These are phyloP conservation scores for Epichloe gansuensis DNA, from an alignment of 2,329 filamentous ascomycete species.

Conservation along the genomic window DNA sequence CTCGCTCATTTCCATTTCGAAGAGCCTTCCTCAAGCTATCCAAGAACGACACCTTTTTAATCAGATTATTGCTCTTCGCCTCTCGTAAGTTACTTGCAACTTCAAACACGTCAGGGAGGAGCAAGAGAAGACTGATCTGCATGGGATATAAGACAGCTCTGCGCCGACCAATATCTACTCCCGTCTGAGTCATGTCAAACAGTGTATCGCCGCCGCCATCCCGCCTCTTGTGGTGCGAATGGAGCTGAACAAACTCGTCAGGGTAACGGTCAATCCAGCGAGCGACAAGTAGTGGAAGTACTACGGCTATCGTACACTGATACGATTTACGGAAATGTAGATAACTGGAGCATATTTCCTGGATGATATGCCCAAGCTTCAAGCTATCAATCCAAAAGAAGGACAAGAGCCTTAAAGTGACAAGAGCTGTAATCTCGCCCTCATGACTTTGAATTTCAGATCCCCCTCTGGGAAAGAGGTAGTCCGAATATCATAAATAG, in stretches of 20 bases:
- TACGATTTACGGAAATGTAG: constrained; percentile 52
- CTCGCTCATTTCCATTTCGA: constrained; percentile 52
- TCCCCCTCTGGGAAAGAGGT: constrained; percentile 27
- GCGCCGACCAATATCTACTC: constrained; percentile 44
- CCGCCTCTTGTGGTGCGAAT: constrained; percentile 47
- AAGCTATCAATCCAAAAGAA: constrained; percentile 53
- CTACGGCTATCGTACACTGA: constrained; percentile 50
- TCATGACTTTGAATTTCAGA: constrained; percentile 28
- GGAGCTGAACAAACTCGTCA: constrained; percentile 51
- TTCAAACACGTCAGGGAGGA: constrained; percentile 58
- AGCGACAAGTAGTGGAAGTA: constrained; percentile 50
- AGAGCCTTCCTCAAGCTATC: constrained; percentile 51
- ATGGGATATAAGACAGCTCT: constrained; percentile 48
- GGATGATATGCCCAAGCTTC: constrained; percentile 49
- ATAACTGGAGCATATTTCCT: constrained; percentile 56
- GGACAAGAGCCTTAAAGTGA: constrained; percentile 45
- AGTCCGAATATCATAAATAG: constrained; percentile 39
- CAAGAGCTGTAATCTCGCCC: constrained; percentile 40
- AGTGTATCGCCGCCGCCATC: constrained; percentile 54
- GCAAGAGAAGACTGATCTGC: constrained; percentile 49
- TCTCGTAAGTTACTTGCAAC: constrained; percentile 56
- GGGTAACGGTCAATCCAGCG: constrained; percentile 56
- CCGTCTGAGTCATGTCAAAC: constrained; percentile 55
- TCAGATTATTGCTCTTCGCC: constrained; percentile 47
- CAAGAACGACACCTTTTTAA: constrained; percentile 54